Base-by-base conservation (phyloP, 805 yeast genomes). In the Candida jianshihensis region DNA sequence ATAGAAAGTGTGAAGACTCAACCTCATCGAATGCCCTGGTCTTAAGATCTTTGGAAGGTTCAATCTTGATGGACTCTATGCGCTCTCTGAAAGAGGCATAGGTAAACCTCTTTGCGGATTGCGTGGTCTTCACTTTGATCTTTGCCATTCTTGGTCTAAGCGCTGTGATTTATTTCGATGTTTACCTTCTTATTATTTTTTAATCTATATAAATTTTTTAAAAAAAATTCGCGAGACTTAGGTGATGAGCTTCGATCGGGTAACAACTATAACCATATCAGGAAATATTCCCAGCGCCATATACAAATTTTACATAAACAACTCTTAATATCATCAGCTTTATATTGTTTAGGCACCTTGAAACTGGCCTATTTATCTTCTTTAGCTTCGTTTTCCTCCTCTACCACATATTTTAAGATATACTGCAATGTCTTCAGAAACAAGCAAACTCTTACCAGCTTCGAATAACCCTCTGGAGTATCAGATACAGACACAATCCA, bases 11-110 rank as follows among this genome's bases (percentile, higher is more conserved):
- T 2, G 96, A 87, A 2, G 78, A 59, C 41, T 81, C 90, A 26
- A 73, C 84, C 43, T 78, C 75, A 51, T 82, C 83, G 49, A 75
- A 80, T 1, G 77, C 80, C 49, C 83, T 68, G 43, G 69, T 74
- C 18, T 66, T 61, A 26, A 79, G 58, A 35, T 71, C 71, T 40
- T 71, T 64, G 18, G 71, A 62, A 0, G 97, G 86, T 57, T 84
- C 96, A 37, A 92, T 87, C 51, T 81, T 80, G 40, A 90, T 74
- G 15, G 82, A 65, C 44, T 90, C 96, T 15, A 89, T 75, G 38
- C 94, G 72, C 47, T 89, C 95, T 44, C 80, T 76, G 56, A 90
- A 92, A 1, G 96, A 84, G 29, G 75, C 63, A 54, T 71, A 86
- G 15, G 80, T 74, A 54, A 71, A 82, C 44, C 70, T 64, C 54